Base-by-base conservation (phyloP, 768 basidiomycete genomes). In the Panellus pusillus region DNA sequence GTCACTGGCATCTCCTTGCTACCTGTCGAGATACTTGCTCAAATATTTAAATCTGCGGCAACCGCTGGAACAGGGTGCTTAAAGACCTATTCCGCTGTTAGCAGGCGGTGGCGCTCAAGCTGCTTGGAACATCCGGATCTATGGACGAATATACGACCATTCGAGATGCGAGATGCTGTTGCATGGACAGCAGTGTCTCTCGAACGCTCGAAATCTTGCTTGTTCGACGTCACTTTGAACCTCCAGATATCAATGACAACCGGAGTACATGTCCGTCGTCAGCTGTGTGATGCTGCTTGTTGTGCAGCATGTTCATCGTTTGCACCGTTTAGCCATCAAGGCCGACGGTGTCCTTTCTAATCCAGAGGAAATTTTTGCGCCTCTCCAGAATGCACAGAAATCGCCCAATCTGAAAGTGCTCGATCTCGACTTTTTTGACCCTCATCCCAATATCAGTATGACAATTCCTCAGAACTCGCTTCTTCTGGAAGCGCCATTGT, bases 131-230 rank as follows among this genome's bases (percentile, higher is more conserved):
- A 59, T 37, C 54, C 59, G 11, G 50, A 56, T 24, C 39, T 60
- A 20, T 60, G 59, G 59, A 12, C 54, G 2, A 38, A 36, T 9
- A 56, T 60, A 32, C 6, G 43, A 24, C 40, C 54, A 7, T 56
- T 60, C 47, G 35, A 31, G 11, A 39, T 37, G 42, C 42, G 48
- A 28, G 39, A 53, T 27, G 42, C 39, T 15, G 50, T 44, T 18
- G 38, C 47, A 9, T 56, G 47, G 47, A 47, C 45, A 18, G 40
- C 24, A 39, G 9, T 47, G 12, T 56, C 37, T 15, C 51, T 60
- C n/a, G 51, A 60, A 12, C 59, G 54, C 19, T 60, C 59, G 15
- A 56, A 60, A 37, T 55, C 59, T 13, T 60, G 59, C 43, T 24
- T 60, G 18, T 60, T 60, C 52, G 50, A 60, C 38, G 38, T 60